These are phyloP conservation scores for Neonectria ditissima DNA, from an alignment of 2,329 filamentous ascomycete genomes.

Conservation along the genomic window DNA sequence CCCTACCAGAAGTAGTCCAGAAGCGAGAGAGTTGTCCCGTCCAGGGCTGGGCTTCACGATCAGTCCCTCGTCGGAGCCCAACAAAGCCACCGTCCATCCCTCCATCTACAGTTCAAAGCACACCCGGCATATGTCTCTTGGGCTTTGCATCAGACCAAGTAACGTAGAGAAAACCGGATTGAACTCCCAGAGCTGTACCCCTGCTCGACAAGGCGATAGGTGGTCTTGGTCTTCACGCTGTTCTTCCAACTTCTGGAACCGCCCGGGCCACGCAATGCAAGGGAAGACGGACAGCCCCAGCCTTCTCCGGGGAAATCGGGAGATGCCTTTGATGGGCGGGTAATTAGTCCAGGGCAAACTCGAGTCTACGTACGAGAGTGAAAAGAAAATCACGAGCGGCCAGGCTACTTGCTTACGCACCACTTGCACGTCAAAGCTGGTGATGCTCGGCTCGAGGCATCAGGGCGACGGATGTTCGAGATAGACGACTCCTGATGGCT, in stretches of 20 bases:
- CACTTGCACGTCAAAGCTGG: background rate
- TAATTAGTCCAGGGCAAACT: conserved; percentile 8
- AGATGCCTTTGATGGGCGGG: background rate
- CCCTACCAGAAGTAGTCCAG: background rate
- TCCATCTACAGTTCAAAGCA: background rate
- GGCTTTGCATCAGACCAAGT: background rate
- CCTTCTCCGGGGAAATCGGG: conserved; percentile 3
- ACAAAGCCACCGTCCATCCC: background rate
- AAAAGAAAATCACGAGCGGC: too few species aligned
- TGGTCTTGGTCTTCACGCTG: background rate
- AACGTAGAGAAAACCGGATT: background rate
- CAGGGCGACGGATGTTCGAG: background rate
- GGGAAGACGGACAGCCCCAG: conserved; percentile 5
- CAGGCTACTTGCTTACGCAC: too few species aligned
- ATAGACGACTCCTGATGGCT: background rate
- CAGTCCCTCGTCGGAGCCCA: background rate
- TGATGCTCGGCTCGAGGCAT: background rate
- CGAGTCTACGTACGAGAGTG: too few species aligned
- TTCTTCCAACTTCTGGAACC: conserved; percentile 16
- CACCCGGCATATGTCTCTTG: background rate
- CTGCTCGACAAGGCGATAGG: background rate
- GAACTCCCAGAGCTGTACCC: background rate
- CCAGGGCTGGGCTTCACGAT: background rate
- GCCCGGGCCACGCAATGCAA: conserved; percentile 17
- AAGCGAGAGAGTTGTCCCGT: background rate